phyloP scores from a whole-genome alignment of 345 rosid genomes.

The Theobroma cacao region DNA sequence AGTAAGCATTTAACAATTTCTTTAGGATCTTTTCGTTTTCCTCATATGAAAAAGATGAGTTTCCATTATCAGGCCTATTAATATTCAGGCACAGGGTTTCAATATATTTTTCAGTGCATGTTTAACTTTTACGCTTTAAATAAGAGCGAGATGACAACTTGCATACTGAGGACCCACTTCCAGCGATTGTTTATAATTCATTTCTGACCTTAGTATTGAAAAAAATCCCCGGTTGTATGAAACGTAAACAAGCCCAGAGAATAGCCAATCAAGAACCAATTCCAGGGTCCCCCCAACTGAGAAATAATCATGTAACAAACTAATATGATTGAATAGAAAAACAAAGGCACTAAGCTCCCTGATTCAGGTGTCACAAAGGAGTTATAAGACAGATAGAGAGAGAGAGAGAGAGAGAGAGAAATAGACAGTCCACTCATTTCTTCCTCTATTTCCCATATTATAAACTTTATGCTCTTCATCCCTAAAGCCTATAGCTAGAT shows the following conservation, averaged over 20 bases:
- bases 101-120: not conserved
- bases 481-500: not conserved
- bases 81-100: not conserved
- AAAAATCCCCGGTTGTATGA: not conserved
- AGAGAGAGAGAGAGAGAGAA: not conserved
- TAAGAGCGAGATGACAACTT: not conserved
- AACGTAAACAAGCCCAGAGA: not conserved
- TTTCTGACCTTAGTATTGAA: not conserved
- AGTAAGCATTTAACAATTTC: constrained; percentile 10
- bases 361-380: not conserved
- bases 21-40: not conserved
- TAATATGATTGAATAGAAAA: constrained; percentile 8
- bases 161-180: not conserved
- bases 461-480: not conserved
- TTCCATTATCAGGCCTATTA: not conserved
- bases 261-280: constrained; percentile 31
- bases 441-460: not conserved
- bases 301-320: not conserved
- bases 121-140: not conserved
- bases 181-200: not conserved
- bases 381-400: not conserved
- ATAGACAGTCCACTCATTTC: constrained; percentile 1
- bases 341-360: not conserved
- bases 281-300: constrained; percentile 26
- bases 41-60: constrained; percentile 23